Percentiles rank a stretch among this genome's conserved stretches.
Conservation (phyloP, 306 rosid species). For the Cucurbita moschata region DNA sequence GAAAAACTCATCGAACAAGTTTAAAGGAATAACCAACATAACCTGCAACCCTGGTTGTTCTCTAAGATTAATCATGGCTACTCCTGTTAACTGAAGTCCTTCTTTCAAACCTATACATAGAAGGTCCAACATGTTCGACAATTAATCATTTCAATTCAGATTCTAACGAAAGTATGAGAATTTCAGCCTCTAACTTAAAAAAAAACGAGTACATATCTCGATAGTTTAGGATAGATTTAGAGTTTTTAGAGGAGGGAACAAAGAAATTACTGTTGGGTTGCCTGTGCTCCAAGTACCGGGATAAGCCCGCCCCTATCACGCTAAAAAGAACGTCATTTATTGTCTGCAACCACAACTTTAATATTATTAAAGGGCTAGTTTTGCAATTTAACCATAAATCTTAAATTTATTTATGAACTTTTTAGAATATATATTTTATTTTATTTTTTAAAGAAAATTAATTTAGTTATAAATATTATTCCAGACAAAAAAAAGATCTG, state of each 20-base stretch:
- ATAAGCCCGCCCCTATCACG: conserved; percentile 59
- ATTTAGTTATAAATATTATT: too few relatives aligned
- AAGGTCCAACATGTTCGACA: neutral
- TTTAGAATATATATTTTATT: too few relatives aligned
- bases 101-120: conserved; percentile 40
- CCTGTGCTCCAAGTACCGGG: conserved; percentile 54
- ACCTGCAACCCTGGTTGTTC: conserved; percentile 67
- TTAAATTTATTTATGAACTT: too few relatives aligned
- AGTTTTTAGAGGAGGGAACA: neutral
- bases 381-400: too few relatives aligned
- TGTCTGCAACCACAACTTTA: conserved; percentile 36
- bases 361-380: neutral
- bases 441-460: too few relatives aligned
- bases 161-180: too few relatives aligned
- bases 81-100: conserved; percentile 68
- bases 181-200: too few relatives aligned
- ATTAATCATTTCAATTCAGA: neutral
- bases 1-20: too few relatives aligned
- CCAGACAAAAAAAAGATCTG: too few relatives aligned
- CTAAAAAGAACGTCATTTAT: conserved; percentile 79
- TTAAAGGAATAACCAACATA: neutral
- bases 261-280: conserved; percentile 40
- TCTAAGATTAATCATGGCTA: conserved; percentile 71
- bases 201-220: too few relatives aligned
- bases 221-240: neutral